Evolutionary conservation across 495 filamentous ascomycete species (phyloP), one percentile per base, ranked within the genome.

Genomic region (Hypoxylon fragiforme): DNA sequence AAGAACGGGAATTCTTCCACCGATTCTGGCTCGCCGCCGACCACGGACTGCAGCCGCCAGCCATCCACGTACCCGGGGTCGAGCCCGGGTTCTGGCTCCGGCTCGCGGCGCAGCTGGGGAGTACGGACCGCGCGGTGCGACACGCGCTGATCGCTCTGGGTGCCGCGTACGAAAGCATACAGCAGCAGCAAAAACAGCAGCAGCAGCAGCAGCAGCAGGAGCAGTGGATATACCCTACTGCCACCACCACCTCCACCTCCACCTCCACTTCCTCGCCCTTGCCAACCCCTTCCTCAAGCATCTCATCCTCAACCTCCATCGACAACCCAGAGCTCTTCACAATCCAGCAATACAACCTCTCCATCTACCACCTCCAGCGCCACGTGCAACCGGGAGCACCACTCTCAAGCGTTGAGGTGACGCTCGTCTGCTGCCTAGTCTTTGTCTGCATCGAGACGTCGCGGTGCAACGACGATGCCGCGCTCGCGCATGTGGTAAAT

Each of bases 261-360:
- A n/a, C n/a, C n/a, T n/a, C n/a, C n/a, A n/a, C n/a, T n/a, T n/a
- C n/a, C n/a, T n/a, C n/a, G n/a, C n/a, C n/a, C n/a, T n/a, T n/a
- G n/a, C n/a, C n/a, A n/a, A n/a, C n/a, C n/a, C n/a, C n/a, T 3
- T 40, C 22, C 4, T 34, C 35, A 20, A 39, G 45, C 24, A 34
- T 37, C n/a, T 41, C 31, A n/a, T 1, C 14, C 13, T 11, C 41
- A 9, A 11, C 26, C 14, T 13, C 56, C 34, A 8, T 28, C 13
- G 65, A 66, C n/a, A 48, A 62, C 12, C 60, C 71, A 7, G 70
- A 74, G 18, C 32, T 73, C 3, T 70, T 71, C 51, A 65, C 55
- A 49, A 71, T 74, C 48, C 67, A 73, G 42, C 70, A 72, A 37
- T 73, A 74, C 57, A 74, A 71, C 68, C 50, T 63, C 2, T 70